Evolutionary conservation across 2,329 filamentous ascomycete genomes (phyloP), one percentile per base, ranked within the genome.

Genomic region (Penicillium sp.): DNA sequence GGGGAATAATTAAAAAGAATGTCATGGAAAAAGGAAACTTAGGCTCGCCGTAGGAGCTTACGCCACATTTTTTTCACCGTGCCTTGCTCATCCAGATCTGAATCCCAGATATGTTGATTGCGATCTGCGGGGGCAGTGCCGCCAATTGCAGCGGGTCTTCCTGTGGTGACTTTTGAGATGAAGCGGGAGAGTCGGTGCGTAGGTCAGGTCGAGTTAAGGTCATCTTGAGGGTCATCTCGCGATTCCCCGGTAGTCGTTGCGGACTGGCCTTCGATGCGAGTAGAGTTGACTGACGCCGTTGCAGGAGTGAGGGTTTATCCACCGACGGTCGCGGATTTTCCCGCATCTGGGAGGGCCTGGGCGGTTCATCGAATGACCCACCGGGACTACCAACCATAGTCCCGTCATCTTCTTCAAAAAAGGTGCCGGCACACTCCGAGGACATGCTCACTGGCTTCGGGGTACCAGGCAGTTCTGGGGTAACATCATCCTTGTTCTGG

Each of bases 171-270:
- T 13, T 22, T 11, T 51, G 42, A 6, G 56, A 52, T 3, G 51
- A 40, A 3, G 56, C 54, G 8, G 58, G 52, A n/a, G 63, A 63
- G 11, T 60, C 51, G 13, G 61, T 64, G 27, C 89, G 83, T 39
- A 97, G 77, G 64, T 97, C 91, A 0, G 89, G 87, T 38, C 90
- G 78, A 3, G 93, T 97, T 44, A 97, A 77, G 0, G 91, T 97
- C 89, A 97, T 95, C 40, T 90, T 87, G 40, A 97, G 72, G 2
- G 93, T 97, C 90, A 96, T 96, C 67, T 97, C 90, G 27, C 90
- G 80, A 45, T 81, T 85, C 27, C 78, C 76, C 0, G 77, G 72
- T 2, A 79, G 70, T 4, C 74, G 75, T 39, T 80, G 77, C 9
- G 73, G 68, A 57, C 77, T 72, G 23, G 63, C 51, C 40, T 74